Conservation (phyloP, 2,329 filamentous ascomycete genomes). For the Claviceps purpurea region DNA sequence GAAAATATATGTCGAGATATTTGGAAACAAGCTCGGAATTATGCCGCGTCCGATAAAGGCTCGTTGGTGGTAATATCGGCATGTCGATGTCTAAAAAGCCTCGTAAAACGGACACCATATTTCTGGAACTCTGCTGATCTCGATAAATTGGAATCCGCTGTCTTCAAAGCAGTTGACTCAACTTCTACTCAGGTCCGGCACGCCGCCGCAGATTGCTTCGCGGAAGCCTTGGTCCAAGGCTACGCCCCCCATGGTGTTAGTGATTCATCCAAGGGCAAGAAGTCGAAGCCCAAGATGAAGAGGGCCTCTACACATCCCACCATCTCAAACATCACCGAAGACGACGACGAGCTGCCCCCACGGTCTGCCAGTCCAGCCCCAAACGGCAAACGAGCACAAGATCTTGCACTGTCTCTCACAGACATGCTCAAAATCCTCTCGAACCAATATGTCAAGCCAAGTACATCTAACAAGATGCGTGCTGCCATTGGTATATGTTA, state of each 20-base stretch:
- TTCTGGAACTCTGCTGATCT: conserved; percentile 86
- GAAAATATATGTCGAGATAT: conserved; percentile 77
- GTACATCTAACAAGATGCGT: conserved; percentile 67
- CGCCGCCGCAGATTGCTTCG: conserved; percentile 74
- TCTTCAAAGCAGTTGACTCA: conserved; percentile 82
- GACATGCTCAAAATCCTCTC: conserved; percentile 74
- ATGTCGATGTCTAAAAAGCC: conserved; percentile 63
- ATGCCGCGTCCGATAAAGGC: conserved; percentile 69
- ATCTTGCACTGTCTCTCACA: conserved; percentile 58
- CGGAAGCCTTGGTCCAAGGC: conserved; percentile 68
- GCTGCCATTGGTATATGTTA: conserved; percentile 83
- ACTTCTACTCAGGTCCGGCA: conserved; percentile 62
- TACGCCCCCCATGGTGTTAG: conserved; percentile 43
- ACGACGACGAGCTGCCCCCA: conserved; percentile 58
- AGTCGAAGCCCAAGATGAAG: conserved; percentile 49
- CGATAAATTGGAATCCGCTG: conserved; percentile 67
- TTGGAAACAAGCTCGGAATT: conserved; percentile 79
- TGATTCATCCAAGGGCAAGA: conserved; percentile 50
- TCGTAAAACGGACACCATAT: conserved; percentile 60
- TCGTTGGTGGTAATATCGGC: conserved; percentile 65
- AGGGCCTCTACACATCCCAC: conserved; percentile 46
- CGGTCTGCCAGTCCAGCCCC: conserved; percentile 64
- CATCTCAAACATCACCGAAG: conserved; percentile 33
- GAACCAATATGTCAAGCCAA: conserved; percentile 62
- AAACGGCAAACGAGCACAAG: conserved; percentile 52